Base-by-base conservation (phyloP, 2,329 filamentous ascomycete genomes). In the Talaromyces funiculosus region DNA sequence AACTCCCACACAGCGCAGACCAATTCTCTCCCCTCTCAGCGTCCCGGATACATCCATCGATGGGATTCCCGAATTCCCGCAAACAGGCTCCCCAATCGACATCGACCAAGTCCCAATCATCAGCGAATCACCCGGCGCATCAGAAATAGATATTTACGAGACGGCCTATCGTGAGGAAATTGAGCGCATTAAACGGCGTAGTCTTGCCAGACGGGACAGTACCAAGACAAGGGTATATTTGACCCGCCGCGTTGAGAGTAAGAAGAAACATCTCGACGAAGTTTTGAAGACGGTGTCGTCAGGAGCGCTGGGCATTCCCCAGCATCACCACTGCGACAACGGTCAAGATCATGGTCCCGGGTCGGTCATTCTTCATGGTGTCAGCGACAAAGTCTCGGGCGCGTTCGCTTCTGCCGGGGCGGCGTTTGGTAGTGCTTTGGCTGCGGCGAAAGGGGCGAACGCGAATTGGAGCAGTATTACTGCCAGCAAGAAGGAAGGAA, bases 121-220 rank as follows among this genome's bases (percentile, higher is more conserved):
- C 42, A 90, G 90, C 31, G 92, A 96, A 73, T 95, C 90, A 1
- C 93, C 93, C 2, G 88, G 88, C 0, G 88, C 87, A 1, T 89
- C 90, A 5, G 91, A 95, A 62, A 90, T 90, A 67, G 87, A 94
- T 69, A 88, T 97, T 61, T 97, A 96, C 72, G 90, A 96, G 72
- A 85, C 84, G 0, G 93, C 93, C 0, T 97, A 96, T 71, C 86
- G 90, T 69, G 84, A 89, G 63, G 90, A 97, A 75, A 84, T 94
- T 29, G 83, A 88, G 61, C 83, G 87, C 16, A 93, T 97, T 67
- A 75, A 83, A 31, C 73, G 78, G 64, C 66, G 68, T 55, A 73
- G 67, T n/a, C 65, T 71, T 18, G 69, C 70, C 24, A 67, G 70
- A 26, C 69, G 69, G 66, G 77, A 79, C 60, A 20, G 45, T 10